Conservation (phyloP, 805 yeast species). For the Maudiozyma pseudohumilis region DNA sequence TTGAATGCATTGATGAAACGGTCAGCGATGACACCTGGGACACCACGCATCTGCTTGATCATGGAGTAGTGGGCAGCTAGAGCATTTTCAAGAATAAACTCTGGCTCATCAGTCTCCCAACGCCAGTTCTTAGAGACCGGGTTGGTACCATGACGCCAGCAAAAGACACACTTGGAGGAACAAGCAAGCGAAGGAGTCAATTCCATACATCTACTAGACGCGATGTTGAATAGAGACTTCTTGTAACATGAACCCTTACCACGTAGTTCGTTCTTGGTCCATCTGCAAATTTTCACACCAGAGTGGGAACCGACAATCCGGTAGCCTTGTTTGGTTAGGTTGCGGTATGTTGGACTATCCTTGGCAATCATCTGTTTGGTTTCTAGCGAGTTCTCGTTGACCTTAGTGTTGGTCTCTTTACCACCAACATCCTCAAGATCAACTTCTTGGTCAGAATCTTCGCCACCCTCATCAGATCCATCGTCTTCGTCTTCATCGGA, state of each 20-base stretch:
- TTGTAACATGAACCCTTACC: conserved; percentile 94
- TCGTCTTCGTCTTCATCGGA: conserved; percentile 33
- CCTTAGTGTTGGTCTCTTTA: conserved; percentile 10
- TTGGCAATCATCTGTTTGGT: conserved; percentile 81
- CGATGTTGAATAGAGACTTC: conserved; percentile 84
- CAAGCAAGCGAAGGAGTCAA: conserved; percentile 90
- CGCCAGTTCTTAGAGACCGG: conserved; percentile 96
- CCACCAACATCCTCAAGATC: conserved; percentile 88
- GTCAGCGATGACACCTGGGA: conserved; percentile 86
- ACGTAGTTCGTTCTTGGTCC: conserved; percentile 91
- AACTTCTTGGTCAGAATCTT: conserved; percentile 17
- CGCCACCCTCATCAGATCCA: conserved; percentile 25
- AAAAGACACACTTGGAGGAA: conserved; percentile 89
- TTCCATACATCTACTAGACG: conserved; percentile 89
- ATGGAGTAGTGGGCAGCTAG: conserved; percentile 81
- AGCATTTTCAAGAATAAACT: conserved; percentile 74
- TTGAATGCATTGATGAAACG: conserved; percentile 85
- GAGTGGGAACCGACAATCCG: conserved; percentile 90
- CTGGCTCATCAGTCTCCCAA: conserved; percentile 91
- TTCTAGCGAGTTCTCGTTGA: conserved; percentile 19
- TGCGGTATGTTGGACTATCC: conserved; percentile 78
- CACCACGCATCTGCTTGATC: conserved; percentile 90
- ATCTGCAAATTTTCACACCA: conserved; percentile 89
- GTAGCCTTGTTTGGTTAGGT: conserved; percentile 87
- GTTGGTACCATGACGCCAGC: conserved; percentile 97